Conservation (phyloP, 345 rosid genomes). For the Eucalyptus pumila region DNA sequence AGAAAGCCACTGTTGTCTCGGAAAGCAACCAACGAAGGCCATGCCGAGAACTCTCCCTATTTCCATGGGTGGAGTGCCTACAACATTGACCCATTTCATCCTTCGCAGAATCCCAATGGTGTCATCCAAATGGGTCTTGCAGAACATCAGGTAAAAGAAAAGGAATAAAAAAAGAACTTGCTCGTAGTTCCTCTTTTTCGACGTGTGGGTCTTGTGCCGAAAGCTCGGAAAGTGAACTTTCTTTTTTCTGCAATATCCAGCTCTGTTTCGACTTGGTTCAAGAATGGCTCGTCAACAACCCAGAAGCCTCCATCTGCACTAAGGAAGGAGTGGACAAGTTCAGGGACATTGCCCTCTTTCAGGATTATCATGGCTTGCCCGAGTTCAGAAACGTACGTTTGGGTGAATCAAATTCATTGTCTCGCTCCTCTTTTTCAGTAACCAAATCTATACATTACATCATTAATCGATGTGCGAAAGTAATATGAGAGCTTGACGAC, state of each 20-base stretch:
- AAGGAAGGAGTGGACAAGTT: constrained; percentile 40
- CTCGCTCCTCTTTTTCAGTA: neutral
- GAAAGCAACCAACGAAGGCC: constrained; percentile 62
- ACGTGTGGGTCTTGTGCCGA: neutral
- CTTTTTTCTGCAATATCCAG: constrained; percentile 13
- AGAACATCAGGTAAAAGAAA: constrained; percentile 60
- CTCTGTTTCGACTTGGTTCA: constrained; percentile 63
- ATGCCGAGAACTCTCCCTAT: constrained; percentile 59
- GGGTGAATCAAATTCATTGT: neutral
- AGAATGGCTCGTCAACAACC: constrained; percentile 60
- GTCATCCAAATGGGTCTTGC: constrained; percentile 99
- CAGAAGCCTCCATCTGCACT: constrained; percentile 69
- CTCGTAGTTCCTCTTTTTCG: neutral
- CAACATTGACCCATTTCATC: constrained; percentile 60
- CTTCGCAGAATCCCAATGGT: constrained; percentile 42
- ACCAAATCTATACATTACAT: neutral
- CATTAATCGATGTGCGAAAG: neutral
- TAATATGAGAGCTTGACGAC: neutral
- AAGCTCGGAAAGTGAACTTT: neutral
- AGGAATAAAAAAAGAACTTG: neutral
- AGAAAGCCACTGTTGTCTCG: constrained; percentile 27
- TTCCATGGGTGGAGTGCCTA: constrained; percentile 94
- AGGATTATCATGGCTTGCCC: constrained; percentile 80
- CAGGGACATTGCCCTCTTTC: constrained; percentile 58
- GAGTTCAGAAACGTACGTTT: constrained; percentile 66